Base-by-base conservation (phyloP, 2,329 filamentous ascomycete genomes). In the Pestalotiopsis fici region DNA sequence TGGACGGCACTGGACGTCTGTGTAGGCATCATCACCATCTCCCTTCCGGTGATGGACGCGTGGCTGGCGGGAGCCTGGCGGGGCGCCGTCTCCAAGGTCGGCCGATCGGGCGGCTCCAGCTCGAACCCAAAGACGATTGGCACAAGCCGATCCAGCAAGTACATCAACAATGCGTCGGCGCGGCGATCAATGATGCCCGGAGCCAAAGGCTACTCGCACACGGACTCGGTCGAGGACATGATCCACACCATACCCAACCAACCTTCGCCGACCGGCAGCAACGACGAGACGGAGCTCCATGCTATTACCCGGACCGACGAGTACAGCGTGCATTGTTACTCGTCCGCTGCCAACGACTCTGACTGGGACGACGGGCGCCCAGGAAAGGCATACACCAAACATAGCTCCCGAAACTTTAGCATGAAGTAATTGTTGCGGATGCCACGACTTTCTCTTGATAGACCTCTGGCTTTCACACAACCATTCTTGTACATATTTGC, bases 1-100 rank as follows among this genome's bases (percentile, higher is more conserved):
- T 79, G 78, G 78, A 74, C 73, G 2, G 69, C 75, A 4, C 60
- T 79, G 21, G 78, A 80, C 25, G 69, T 80, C 0, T 72, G 73
- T 21, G 74, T 79, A 18, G 77, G 76, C 25, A 73, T 76, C 21
- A 63, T 77, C 7, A 74, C 74, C 12, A 78, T 78, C 31, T 78
- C 76, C 2, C 74, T 80, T 2, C 78, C 78, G 2, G 73, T 78
- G 6, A 71, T 80, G 43, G 75, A 76, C 27, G 76, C 71, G 71
- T 75, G 70, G 66, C 65, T 70, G 43, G 68, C 69, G 62, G 70
- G 68, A 64, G 69, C 69, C 23, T 69, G 70, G 72, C 68, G 69
- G 65, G 56, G 54, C 23, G 65, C 67, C 65, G 57, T 68, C 15
- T 50, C 56, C 6, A 35, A 31, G 25, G 60, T 69, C 25, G 59